Base-by-base conservation (phyloP, 169 alveolate genomes). In the Ichthyophthirius multifiliis region DNA sequence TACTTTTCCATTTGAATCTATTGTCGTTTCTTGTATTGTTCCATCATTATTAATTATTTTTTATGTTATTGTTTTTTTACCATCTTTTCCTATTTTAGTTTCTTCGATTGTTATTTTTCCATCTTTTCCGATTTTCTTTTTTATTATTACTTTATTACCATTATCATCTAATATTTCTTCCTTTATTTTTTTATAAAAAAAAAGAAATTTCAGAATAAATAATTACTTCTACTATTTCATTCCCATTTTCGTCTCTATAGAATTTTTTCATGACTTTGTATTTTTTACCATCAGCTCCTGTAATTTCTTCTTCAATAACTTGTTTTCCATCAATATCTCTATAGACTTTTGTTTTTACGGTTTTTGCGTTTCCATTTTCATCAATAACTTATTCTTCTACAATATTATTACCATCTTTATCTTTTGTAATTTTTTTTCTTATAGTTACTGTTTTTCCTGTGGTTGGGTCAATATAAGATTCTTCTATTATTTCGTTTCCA, bases 201-300 rank as follows among this genome's bases (percentile, higher is more conserved):
- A 23, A 10, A 1, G 18, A 20, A 5, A 27, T 43, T 3, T 35
- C 47, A 41, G 43, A 74, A 44, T 9, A 30, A 64, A 62, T 45
- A 16, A 39, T 43, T 64, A 78, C 63, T 65, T 78, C 84, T 64
- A 65, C 73, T 2, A 73, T 16, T 73, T 62, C 63, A 43, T 67
- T 71, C 27, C 86, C 86, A 47, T 81, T 82, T 31, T 74, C 23
- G 31, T 81, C 86, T 37, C 20, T 35, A 73, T 71, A 81, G 16
- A 46, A 81, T 35, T 46, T 73, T 27, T 39, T 73, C 31, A 43
- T 81, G 1, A 81, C 76, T 12, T 34, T 55, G 23, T 31, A 23
- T 55, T 81, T 81, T 3, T 76, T 46, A 5, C 86, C 86, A 81
- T 81, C 86, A 6, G 76, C 73, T 12, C 76, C 86, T n/a, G 73